Evolutionary conservation across 176 grass and related monocot species (phyloP), one percentile per base, ranked within the genome.

Genomic region (Otatea glauca): DNA sequence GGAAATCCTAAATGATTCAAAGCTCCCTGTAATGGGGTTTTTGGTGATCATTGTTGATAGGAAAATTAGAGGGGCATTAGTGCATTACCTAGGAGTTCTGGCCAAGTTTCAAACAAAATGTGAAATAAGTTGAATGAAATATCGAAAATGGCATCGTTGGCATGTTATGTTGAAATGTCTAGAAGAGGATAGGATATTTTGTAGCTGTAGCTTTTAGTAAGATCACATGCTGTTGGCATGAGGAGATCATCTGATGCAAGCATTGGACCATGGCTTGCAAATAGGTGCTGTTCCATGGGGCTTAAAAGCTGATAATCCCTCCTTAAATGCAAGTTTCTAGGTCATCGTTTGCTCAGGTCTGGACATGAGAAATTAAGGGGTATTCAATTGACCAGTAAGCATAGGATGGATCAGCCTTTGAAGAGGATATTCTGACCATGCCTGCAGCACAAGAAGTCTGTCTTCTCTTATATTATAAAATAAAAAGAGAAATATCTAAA

Each of bases 101-200:
- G 3, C 20, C 65, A 74, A 77, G 11, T 43, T 78, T 53, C 23
- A 45, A 70, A 29, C 24, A 11, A 44, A 78, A 20, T 9, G 3
- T 78, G 45, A 77, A 68, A 72, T 78, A 65, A 73, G 9, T 84
- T 25, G 21, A 78, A 83, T 9, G 24, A 54, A 72, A 70, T 61
- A 27, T 25, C 24, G 34, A 70, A 66, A 80, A 21, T 80, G 78
- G 67, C 13, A 80, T 39, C 1, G 20, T 54, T 68, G 53, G 12
- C 32, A 53, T 80, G 45, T 21, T 41, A 68, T 68, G 12, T 53
- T 80, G 64, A 48, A 13, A 41, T 20, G 21, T 41, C 7, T 41
- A 34, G 20, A 80, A 80, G 64, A 38, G 6, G 5, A 67, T 42
- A 77, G 43, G 37, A 9, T 80, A 68, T 6, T 66, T 38, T 23